These are phyloP conservation scores for Metschnikowia anglica DNA, from an alignment of 805 yeast genomes.

Conservation along the genomic window DNA sequence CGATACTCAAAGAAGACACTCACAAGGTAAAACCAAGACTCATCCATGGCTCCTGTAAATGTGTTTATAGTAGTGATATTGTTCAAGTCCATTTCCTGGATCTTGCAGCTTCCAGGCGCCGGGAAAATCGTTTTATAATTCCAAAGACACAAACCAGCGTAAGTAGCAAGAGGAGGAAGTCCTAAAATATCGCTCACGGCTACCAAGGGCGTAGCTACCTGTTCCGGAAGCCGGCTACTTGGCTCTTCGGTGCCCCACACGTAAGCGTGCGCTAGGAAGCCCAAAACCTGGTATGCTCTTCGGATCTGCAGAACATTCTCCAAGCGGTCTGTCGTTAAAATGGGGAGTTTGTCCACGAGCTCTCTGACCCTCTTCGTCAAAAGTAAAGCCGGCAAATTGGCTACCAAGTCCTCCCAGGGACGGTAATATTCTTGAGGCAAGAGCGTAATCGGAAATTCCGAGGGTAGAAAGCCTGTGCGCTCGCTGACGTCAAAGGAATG, in stretches of 20 bases:
- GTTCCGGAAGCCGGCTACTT: constrained; percentile 59
- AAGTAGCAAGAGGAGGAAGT: constrained; percentile 84
- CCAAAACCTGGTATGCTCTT: constrained; percentile 77
- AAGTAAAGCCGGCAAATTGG: constrained; percentile 69
- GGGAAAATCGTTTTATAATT: constrained; percentile 69
- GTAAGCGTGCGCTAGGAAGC: constrained; percentile 84
- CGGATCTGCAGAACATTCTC: constrained; percentile 53
- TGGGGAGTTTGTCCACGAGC: constrained; percentile 64
- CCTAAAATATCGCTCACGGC: constrained; percentile 57
- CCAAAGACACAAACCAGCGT: constrained; percentile 87
- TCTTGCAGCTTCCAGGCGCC: constrained; percentile 24
- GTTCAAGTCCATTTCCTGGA: constrained; percentile 50
- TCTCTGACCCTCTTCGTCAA: constrained; percentile 60
- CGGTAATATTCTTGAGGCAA: constrained; percentile 62
- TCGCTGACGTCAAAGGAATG: constrained; percentile 71
- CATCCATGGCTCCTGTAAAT: constrained; percentile 88
- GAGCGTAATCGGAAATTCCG: constrained; percentile 55
- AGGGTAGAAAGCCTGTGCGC: constrained; percentile 77
- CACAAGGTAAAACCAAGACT: constrained; percentile 89
- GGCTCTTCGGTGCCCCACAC: constrained; percentile 79
- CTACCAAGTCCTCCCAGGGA: constrained; percentile 76
- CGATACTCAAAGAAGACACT: constrained; percentile 81
- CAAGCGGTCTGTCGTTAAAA: constrained; percentile 50
- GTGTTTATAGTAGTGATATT: constrained; percentile 78
- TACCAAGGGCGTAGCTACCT: constrained; percentile 69